phyloP scores from a whole-genome alignment of 192 early-diverging fungal species.

The Umbelopsis vinacea region DNA sequence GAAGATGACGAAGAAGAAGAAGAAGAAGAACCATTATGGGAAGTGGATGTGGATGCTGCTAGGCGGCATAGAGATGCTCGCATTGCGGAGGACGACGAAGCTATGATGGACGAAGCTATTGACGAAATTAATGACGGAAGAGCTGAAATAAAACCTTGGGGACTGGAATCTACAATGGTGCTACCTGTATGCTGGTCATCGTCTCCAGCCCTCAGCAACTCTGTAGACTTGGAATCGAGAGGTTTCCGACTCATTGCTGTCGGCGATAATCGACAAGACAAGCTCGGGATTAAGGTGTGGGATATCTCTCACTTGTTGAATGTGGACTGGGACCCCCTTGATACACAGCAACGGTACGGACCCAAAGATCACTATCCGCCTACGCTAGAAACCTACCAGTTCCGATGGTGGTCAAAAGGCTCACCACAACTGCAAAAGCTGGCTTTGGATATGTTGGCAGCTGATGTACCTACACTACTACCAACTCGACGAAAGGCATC shows the following conservation, averaged over 20 bases:
- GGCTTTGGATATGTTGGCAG: slow-evolving; percentile 20
- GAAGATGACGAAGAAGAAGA: too few species aligned
- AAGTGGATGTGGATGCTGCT: slow-evolving; percentile 4
- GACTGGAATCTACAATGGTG: slow-evolving; percentile 32
- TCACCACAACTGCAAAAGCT: slow-evolving; percentile 9
- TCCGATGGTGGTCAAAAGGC: slow-evolving; percentile 31
- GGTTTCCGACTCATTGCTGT: slow-evolving; percentile 31
- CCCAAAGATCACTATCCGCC: not conserved
- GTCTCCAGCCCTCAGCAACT: not conserved
- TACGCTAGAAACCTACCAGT: not conserved
- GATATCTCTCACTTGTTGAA: slow-evolving; percentile 30
- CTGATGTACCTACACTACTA: not conserved
- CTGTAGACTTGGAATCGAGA: slow-evolving; percentile 22
- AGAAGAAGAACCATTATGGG: slow-evolving; percentile 14
- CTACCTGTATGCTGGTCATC: slow-evolving; percentile 10
- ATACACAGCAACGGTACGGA: not conserved
- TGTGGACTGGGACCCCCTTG: slow-evolving; percentile 27
- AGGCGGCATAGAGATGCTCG: not conserved
- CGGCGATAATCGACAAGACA: slow-evolving; percentile 31
- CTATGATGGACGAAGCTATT: slow-evolving; percentile 19
- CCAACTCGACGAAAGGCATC: slow-evolving; percentile 4
- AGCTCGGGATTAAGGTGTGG: slow-evolving; percentile 35
- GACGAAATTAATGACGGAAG: slow-evolving; percentile 24
- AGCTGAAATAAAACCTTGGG: slow-evolving; percentile 30
- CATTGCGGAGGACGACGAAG: slow-evolving; percentile 1